Evolutionary conservation across 1,139 yeast genomes (phyloP), one percentile per base, ranked within the genome.

Genomic region (Kodamaea anthophila): DNA sequence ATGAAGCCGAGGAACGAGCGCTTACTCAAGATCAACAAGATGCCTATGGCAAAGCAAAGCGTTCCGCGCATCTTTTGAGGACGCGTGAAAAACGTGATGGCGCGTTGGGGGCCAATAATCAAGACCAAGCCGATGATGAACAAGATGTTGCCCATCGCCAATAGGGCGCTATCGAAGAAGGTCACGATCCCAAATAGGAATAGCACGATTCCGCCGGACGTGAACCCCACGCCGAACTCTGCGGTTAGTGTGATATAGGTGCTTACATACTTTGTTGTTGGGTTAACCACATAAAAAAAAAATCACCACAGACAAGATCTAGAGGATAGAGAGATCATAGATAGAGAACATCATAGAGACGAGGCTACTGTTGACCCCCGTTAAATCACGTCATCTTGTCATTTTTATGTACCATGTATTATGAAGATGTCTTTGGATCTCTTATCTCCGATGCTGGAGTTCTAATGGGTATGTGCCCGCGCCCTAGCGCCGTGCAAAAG

Each of bases 171-270:
- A 52, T 91, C 97, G 50, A 91, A 91, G 41, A 91, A 77, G 15
- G 96, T 75, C 50, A 87, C 50, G 24, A 91, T 70, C 9, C 98
- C 98, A 21, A 88, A 64, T 6, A 85, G 52, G 55, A 91, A 83
- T 52, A 86, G 81, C 27, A 84, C 55, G 34, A 81, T 72, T 36
- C 91, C 96, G 15, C 83, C 84, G 15, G 94, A 88, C 9, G 96
- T 85, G 65, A 88, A 83, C 7, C 87, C 96, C 15, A 86, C 96
- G 18, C 98, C 98, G 48, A 80, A 80, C 57, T 87, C 95, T 85
- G 42, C 18, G 23, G 53, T 45, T 53, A 56, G 56, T 46, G 13
- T 15, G 15, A 15, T 21, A n/a, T 12, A 7, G 4, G 5, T 5
- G 3, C 19, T 8, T 29, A 74, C 84, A 39, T 67, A 79, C 87